These are phyloP conservation scores for Hirsutella rhossiliensis DNA, from an alignment of 2,329 filamentous ascomycete species.

Conservation along the genomic window DNA sequence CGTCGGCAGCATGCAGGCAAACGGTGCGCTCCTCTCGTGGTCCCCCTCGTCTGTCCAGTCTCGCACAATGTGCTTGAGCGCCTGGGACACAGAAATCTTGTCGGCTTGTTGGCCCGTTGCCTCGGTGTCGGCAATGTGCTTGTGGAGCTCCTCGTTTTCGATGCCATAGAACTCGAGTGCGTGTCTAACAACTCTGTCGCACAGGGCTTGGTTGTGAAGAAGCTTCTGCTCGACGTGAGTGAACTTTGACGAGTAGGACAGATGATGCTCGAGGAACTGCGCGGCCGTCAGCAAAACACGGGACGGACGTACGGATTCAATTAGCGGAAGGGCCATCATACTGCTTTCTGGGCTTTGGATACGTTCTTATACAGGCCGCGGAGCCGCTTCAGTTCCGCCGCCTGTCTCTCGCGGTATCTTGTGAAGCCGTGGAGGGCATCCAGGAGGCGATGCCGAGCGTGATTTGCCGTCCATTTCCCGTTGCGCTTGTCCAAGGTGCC, in stretches of 20 bases:
- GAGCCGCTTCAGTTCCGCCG: conserved; percentile 22
- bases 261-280: conserved; percentile 39
- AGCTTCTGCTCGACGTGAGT: conserved; percentile 28
- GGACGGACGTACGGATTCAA: not conserved
- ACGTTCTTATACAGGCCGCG: conserved; percentile 24
- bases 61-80: conserved; percentile 43
- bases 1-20: conserved; percentile 23
- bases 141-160: conserved; percentile 27
- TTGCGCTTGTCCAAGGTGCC: conserved; percentile 14
- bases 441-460: conserved; percentile 25
- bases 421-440: conserved; percentile 26
- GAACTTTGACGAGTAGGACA: conserved; percentile 45
- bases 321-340: too few relatives aligned
- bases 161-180: conserved; percentile 36
- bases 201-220: conserved; percentile 30
- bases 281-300: not conserved
- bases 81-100: conserved; percentile 35
- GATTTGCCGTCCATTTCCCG: conserved; percentile 20
- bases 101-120: conserved; percentile 27
- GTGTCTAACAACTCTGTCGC: conserved; percentile 29
- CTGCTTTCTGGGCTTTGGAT: conserved; percentile 19
- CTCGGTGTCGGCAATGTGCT: conserved; percentile 25
- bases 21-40: conserved; percentile 30
- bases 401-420: conserved; percentile 20
- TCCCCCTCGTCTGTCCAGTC: conserved; percentile 40